Conservation (phyloP, 1,284 basidiomycete species). For the Malassezia vespertilionis region DNA sequence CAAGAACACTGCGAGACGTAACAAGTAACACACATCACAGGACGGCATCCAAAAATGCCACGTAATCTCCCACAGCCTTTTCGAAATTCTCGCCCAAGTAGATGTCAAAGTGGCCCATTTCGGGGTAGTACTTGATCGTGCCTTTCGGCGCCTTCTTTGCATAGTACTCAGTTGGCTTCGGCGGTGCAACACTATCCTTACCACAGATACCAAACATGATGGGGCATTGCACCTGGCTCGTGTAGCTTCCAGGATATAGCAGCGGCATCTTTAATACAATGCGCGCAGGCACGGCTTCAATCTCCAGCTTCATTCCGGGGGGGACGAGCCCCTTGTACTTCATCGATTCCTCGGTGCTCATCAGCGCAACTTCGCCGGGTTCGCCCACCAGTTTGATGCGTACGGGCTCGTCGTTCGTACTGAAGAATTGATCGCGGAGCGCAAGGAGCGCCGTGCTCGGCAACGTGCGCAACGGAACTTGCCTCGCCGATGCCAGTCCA, state of each 20-base stretch:
- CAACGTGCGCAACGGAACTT: conserved; percentile 14
- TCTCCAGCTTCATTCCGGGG: background rate
- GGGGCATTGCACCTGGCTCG: conserved; percentile 22
- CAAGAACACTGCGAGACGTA: no score
- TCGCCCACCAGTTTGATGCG: conserved; percentile 19
- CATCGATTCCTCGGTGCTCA: conserved; percentile 34
- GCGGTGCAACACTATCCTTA: conserved; percentile 30
- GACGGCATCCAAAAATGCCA: no score
- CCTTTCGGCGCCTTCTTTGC: conserved; percentile 26
- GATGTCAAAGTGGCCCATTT: conserved; percentile 35
- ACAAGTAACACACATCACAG: no score
- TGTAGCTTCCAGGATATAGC: conserved; percentile 26
- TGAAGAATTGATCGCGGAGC: conserved; percentile 21
- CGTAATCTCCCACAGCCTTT: conserved; percentile 22
- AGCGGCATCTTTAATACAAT: conserved; percentile 25
- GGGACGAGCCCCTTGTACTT: no score
- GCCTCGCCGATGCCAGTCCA: conserved; percentile 20
- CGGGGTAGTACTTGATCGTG: conserved; percentile 21
- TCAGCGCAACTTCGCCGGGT: conserved; percentile 31
- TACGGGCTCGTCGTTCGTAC: conserved; percentile 17
- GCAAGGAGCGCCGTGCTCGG: conserved; percentile 15
- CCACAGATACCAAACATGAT: conserved; percentile 38
- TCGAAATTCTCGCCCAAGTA: conserved; percentile 30
- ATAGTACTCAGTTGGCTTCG: conserved; percentile 22
- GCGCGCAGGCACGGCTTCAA: conserved; percentile 24